Base-by-base conservation (phyloP, 2,329 filamentous ascomycete species). In the Fusarium sp. region DNA sequence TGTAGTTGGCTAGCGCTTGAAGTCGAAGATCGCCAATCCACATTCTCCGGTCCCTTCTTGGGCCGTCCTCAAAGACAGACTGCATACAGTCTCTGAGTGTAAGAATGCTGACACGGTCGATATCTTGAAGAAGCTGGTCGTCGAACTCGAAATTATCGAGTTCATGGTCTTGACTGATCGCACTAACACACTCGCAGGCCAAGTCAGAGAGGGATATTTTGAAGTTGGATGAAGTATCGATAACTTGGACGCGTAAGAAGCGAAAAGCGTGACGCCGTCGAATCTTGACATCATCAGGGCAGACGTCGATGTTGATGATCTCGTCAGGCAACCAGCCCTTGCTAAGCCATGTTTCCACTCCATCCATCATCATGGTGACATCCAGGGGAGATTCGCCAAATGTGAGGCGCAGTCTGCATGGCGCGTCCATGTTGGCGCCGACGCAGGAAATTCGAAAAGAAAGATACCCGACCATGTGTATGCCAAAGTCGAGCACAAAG, bases 51-150 rank as follows among this genome's bases (percentile, higher is more conserved):
- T 83, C 82, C 33, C 82, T 74, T n/a, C 82, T 71, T 13, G 81
- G 82, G 2, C 82, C 81, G 33, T 84, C 82, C 65, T 84, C 82
- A 63, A 83, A 83, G 18, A 83, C 81, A 14, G 81, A 81, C 65
- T 83, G 81, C 82, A 83, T 83, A 65, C 82, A 84, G 63, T 83
- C 79, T n/a, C 81, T 69, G 3, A 83, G 74, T 8, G 82, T 83
- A 33, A 79, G 71, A 47, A 80, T 74, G 60, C 79, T n/a, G 47
- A 54, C 27, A 14, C 18, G 27, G 11, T 54, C 47, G 3, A 54
- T 31, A 31, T 54, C 47, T 54, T 31, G 47, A 20, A 54, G 47
- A 31, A 54, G 47, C 4, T 31, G 27, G 2, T 54, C 47, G 6
- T 52, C 25, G 20, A 31, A 54, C 18, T 54, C 47, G 29, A 54